phyloP scores from a whole-genome alignment of 1,284 basidiomycete genomes.

The Tilletia caries region DNA sequence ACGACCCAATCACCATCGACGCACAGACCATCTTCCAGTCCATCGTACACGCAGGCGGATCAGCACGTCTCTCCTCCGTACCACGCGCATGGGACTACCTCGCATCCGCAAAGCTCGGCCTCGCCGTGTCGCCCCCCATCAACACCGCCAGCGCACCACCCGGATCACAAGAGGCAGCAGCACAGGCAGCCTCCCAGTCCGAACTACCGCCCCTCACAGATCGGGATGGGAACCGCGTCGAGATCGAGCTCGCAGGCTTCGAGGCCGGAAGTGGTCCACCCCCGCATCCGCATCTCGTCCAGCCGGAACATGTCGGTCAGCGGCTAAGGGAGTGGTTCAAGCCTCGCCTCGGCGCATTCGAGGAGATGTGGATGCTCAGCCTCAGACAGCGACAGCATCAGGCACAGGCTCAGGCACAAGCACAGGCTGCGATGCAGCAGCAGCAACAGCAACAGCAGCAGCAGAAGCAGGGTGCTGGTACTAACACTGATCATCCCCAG shows the following conservation, averaged over 20 bases:
- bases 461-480: not conserved
- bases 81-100: conserved; percentile 3
- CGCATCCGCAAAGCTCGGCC: not conserved
- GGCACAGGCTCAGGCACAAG: conserved; percentile 16
- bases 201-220: not conserved
- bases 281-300: not conserved
- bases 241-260: not conserved
- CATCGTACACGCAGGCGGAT: conserved; percentile 2
- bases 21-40: conserved; percentile 7
- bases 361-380: conserved; percentile 13
- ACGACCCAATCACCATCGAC: not conserved
- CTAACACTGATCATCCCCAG: not conserved
- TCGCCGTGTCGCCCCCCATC: not conserved
- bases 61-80: conserved; percentile 8
- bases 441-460: conserved; percentile 14
- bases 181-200: not conserved
- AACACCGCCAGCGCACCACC: not conserved
- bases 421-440: not conserved
- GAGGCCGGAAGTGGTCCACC: not conserved
- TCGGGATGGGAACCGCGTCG: conserved; percentile 2
- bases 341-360: not conserved
- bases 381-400: conserved; percentile 18
- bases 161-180: not conserved
- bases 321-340: conserved; percentile 1
- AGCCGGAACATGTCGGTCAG: not conserved